phyloP scores from a whole-genome alignment of 2,329 filamentous ascomycete species.

The Fusarium virguliforme region DNA sequence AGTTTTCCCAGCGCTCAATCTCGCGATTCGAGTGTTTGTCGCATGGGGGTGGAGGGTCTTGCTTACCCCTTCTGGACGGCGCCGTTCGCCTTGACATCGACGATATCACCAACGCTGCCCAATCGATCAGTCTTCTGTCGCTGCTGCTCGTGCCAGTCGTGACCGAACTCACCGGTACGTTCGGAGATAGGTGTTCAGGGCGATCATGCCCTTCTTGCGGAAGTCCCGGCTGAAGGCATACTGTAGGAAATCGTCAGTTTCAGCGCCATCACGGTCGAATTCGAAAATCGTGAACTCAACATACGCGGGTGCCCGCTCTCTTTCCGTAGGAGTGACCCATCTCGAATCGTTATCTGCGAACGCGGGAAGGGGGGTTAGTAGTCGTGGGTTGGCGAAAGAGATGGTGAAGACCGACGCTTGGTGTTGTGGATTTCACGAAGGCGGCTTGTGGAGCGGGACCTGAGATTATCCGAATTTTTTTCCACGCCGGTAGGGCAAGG shows the following conservation, averaged over 20 bases:
- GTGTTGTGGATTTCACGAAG: conserved; percentile 58
- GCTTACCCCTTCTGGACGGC: conserved; percentile 96
- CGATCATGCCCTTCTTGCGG: conserved; percentile 96
- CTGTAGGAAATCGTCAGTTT: conserved; percentile 58
- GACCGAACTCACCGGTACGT: conserved; percentile 80
- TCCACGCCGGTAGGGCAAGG: conserved; percentile 56
- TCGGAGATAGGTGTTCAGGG: conserved; percentile 93
- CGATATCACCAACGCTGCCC: conserved; percentile 92
- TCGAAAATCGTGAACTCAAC: conserved; percentile 57
- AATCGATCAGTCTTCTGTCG: conserved; percentile 60
- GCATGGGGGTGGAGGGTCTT: conserved; percentile 36
- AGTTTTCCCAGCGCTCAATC: conserved; percentile 30
- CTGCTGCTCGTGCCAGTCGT: conserved; percentile 2
- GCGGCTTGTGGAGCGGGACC: conserved; percentile 58
- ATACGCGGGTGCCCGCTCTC: conserved; percentile 86
- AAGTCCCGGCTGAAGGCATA: conserved; percentile 96
- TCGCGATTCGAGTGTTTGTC: conserved; percentile 38
- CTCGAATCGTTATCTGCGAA: conserved; percentile 70
- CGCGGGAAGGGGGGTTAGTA: conserved; percentile 59
- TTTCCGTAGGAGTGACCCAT: conserved; percentile 93
- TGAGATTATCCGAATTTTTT: conserved; percentile 59
- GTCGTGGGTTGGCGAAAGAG: conserved; percentile 61
- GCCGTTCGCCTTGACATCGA: conserved; percentile 99
- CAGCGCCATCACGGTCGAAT: conserved; percentile 51
- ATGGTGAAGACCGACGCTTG: conserved; percentile 54